Evolutionary conservation across 2,329 filamentous ascomycete genomes (phyloP).

Genomic region (Atkinsonella hypoxylon): DNA sequence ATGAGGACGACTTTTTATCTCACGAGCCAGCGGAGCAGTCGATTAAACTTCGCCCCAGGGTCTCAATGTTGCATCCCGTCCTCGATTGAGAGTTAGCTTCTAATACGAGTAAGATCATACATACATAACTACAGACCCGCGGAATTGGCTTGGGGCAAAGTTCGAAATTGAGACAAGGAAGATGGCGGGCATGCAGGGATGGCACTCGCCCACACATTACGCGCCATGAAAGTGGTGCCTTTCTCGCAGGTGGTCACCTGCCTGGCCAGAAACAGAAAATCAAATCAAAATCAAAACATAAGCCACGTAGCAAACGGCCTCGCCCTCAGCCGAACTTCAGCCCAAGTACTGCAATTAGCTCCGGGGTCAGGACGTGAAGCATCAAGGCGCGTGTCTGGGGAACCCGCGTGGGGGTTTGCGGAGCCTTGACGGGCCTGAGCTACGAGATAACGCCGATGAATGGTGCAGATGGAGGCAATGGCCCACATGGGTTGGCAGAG

Average conservation of each 20-base stretch:
- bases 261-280: background rate
- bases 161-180: slow-evolving; percentile 1
- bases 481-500: slow-evolving; percentile 12
- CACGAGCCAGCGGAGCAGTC: slow-evolving; percentile 2
- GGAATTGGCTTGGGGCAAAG: background rate
- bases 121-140: background rate
- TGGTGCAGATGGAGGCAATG: slow-evolving; percentile 5
- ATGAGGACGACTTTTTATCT: slow-evolving; percentile 7
- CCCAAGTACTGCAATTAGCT: background rate
- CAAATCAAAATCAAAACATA: background rate
- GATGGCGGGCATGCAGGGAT: slow-evolving; percentile 1
- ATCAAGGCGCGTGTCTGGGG: slow-evolving; percentile 17
- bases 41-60: slow-evolving; percentile 2
- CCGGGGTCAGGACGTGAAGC: slow-evolving; percentile 1
- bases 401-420: slow-evolving; percentile 12
- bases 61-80: slow-evolving; percentile 4
- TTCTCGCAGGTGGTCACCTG: background rate
- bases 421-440: slow-evolving; percentile 11
- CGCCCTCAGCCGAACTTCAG: background rate
- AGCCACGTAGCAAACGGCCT: background rate
- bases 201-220: background rate
- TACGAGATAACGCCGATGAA: slow-evolving; percentile 22
- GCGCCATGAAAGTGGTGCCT: slow-evolving; percentile 1
- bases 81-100: background rate
- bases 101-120: background rate